Base-by-base conservation (phyloP, 1,284 basidiomycete genomes). In the Vanrija humicola region DNA sequence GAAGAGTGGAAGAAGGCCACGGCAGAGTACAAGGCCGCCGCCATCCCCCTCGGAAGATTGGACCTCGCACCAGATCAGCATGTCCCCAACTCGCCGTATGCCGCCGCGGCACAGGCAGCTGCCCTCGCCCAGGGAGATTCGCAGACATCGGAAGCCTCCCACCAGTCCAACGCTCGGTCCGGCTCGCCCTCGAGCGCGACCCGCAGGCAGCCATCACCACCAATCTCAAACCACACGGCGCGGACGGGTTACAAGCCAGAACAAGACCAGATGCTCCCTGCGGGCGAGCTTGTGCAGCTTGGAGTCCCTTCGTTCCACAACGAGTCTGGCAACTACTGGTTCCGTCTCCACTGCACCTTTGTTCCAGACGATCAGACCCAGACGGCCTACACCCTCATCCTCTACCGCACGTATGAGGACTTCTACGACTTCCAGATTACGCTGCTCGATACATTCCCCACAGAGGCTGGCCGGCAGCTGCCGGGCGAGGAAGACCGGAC, bases 1-100 rank as follows among this genome's bases (percentile, higher is more conserved):
- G 95, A 98, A 72, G 94, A 98, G 63, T 99, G 96, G 96, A 98
- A 98, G 75, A 86, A 87, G 69, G 88, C 90, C 51, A 91, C 97
- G 79, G 85, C 93, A 55, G 88, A 84, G 64, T 98, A 98, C 81
- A 98, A 97, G 78, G 90, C 92, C 64, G 93, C 88, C 69, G 92
- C 90, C 69, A 98, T 98, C 68, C 84, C 93, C 3, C 83, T 98
- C 3, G 96, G 96, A 26, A 86, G 90, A 44, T 83, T 98, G 67
- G 93, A 97, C 60, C 82, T 86, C 38, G 58, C 64, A 48, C 74
- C 81, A 51, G 77, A 78, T 46, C 66, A 67, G 59, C 62, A 61
- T 21, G 67, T 72, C 25, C 51, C 63, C 38, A 70, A 74, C 59
- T 72, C 70, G 43, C 71, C 70, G n/a, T 74, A 72, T 44, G 68